These are phyloP conservation scores for Chimonanthus praecox DNA, from an alignment of 164 flowering plant genomes.

Conservation along the genomic window DNA sequence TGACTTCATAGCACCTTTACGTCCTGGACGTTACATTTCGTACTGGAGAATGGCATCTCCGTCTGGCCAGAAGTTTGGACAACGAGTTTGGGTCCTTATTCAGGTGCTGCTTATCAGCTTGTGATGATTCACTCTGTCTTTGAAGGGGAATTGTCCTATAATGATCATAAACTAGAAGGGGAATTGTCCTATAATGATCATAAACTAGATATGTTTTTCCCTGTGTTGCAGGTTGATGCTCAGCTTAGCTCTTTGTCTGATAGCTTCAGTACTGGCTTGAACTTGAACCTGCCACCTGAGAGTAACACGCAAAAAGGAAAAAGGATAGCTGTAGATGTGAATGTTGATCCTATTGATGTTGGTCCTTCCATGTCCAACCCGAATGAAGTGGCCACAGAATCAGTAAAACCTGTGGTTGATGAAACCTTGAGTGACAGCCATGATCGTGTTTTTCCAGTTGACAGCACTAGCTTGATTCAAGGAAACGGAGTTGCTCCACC, in stretches of 20 bases:
- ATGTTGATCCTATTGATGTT: slow-evolving; percentile 28
- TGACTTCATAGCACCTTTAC: slow-evolving; percentile 68
- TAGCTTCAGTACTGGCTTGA: slow-evolving; percentile 23
- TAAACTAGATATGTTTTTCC: background rate
- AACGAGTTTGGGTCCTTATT: slow-evolving; percentile 88
- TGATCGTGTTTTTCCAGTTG: slow-evolving; percentile 34
- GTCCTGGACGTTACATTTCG: slow-evolving; percentile 76
- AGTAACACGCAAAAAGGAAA: slow-evolving; percentile 16
- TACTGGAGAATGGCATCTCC: slow-evolving; percentile 83
- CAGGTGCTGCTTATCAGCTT: slow-evolving; percentile 34
- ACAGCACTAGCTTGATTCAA: slow-evolving; percentile 8
- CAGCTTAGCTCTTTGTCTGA: slow-evolving; percentile 14
- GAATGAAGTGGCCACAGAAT: slow-evolving; percentile 7
- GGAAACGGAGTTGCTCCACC: background rate
- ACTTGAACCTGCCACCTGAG: slow-evolving; percentile 62
- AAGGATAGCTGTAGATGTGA: slow-evolving; percentile 24
- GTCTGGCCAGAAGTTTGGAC: slow-evolving; percentile 69
- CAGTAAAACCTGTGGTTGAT: slow-evolving; percentile 20
- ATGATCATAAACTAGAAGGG: background rate
- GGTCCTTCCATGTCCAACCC: slow-evolving; percentile 3
- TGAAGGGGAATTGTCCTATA: background rate
- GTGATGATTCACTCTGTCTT: background rate
- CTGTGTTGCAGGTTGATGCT: slow-evolving; percentile 51
- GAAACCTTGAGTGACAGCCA: slow-evolving; percentile 18
- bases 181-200: background rate